Conservation (phyloP, 441 rosid species). For the Syzygium syzygioides region DNA sequence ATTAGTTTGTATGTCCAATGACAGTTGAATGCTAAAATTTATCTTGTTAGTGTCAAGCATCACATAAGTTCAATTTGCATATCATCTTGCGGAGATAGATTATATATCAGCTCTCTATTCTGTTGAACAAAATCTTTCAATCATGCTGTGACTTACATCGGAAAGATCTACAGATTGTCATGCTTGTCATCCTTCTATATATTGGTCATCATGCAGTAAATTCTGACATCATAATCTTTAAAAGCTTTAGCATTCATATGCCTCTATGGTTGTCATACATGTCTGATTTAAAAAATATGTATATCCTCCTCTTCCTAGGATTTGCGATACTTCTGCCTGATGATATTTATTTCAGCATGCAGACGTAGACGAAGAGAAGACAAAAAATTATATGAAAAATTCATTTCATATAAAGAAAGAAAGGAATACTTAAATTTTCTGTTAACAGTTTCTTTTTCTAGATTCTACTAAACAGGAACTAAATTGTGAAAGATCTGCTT, state of each 20-base stretch:
- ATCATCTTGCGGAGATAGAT: not conserved
- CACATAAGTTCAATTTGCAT: not conserved
- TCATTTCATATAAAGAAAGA: not conserved
- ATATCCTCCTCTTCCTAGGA: not conserved
- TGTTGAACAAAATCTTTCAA: not conserved
- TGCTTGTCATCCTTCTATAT: not conserved
- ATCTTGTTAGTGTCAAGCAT: not conserved
- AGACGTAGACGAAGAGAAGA: not conserved
- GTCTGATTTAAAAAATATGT: not conserved
- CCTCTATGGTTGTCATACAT: not conserved
- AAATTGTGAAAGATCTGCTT: not conserved
- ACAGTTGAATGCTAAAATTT: not conserved
- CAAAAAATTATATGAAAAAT: not conserved
- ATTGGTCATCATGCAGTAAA: not conserved
- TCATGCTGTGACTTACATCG: not conserved
- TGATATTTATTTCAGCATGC: not conserved
- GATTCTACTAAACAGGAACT: not conserved
- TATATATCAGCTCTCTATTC: not conserved
- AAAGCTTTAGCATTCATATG: not conserved
- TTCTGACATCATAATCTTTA: not conserved
- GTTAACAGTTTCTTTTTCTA: not conserved
- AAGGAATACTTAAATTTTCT: not conserved
- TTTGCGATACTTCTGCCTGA: not conserved
- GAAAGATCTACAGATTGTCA: not conserved
- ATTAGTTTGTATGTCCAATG: not conserved